Evolutionary conservation across 306 rosid species (phyloP), one percentile per base, ranked within the genome.

Genomic region (Cicer judaicum): DNA sequence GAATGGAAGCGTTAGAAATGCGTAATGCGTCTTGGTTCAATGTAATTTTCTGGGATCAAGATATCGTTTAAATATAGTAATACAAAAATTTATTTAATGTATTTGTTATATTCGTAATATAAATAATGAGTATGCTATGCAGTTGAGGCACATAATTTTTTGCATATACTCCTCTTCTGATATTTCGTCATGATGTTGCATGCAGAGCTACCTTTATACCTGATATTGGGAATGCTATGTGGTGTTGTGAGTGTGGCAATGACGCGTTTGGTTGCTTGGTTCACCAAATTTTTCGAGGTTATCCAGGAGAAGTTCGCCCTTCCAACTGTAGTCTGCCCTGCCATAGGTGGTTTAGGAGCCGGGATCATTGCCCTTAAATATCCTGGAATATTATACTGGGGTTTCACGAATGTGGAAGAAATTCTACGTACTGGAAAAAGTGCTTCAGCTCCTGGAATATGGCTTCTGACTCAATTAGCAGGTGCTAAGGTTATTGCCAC

Each of bases 341-440:
- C 97, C 74, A 66, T 94, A 77, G 99, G 99, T 50, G 99, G 97
- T 70, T 86, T 94, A 68, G 99, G 99, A 75, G 96, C 95, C 24
- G 99, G 99, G 57, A 83, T 90, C 65, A 94, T 94, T 63, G 99
- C 99, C 79, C 99, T 94, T 41, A 94, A 85, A 87, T 94, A 94
- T 89, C 99, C 99, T 42, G 99, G 99, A 85, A 88, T 92, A 74
- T 79, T 94, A 81, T 94, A 94, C 74, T 94, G 99, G 99, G 99
- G 99, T 73, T 94, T 90, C 86, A 87, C 99, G 62, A 94, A 94
- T 79, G 99, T 94, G 68, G 99, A 94, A 84, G 99, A 94, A 90
- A 94, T 94, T 83, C 82, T 94, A 46, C 99, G 85, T 78, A 91
- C 99, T 6, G 99, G 99, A 67, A 92, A 82, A 69, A 85, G 84